Percentiles rank a stretch among this genome's conserved stretches.
phyloP scores from a whole-genome alignment of 169 alveolate genomes.

The Sarcocystis neurona region DNA sequence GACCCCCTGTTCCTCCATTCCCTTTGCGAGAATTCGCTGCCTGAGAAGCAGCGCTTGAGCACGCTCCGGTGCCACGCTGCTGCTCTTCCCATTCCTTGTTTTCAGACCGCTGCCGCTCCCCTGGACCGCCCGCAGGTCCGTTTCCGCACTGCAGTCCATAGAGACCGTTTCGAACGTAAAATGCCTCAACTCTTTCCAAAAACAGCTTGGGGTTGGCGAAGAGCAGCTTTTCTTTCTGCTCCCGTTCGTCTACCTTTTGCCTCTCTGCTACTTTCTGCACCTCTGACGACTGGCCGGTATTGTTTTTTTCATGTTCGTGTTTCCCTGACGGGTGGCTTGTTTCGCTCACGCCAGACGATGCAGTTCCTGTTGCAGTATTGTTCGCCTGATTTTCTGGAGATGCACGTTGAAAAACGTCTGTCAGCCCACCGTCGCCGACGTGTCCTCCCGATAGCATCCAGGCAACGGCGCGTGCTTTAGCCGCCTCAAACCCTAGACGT shows the following conservation, averaged over 20 bases:
- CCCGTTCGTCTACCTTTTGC: not conserved
- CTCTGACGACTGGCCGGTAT: constrained; percentile 1
- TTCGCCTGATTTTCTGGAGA: not conserved
- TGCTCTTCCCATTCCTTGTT: not conserved
- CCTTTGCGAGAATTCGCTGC: not conserved
- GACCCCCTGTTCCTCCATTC: constrained; percentile 34
- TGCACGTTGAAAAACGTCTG: too few relatives aligned
- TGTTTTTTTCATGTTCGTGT: not conserved
- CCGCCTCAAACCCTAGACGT: constrained; percentile 53
- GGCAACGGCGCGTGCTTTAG: constrained; percentile 49
- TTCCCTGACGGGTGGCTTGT: too few relatives aligned
- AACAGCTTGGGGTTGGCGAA: constrained; percentile 37
- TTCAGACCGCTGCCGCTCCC: not conserved
- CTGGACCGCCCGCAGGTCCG: not conserved
- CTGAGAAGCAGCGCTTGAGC: not conserved
- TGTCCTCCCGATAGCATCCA: constrained; percentile 57
- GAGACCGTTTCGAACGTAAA: not conserved
- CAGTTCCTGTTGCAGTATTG: not conserved
- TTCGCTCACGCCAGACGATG: not conserved
- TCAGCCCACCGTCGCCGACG: constrained; percentile 47
- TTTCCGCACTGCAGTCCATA: constrained; percentile 18
- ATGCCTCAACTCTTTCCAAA: constrained; percentile 30
- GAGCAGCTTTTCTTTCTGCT: constrained; percentile 20
- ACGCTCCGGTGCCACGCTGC: not conserved
- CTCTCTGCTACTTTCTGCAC: not conserved